A percentile compares a stretch with the other conserved stretches of the same genome.
Conservation (phyloP, 1,139 yeast species). For the Spencermartinsiella ligniputridi region DNA sequence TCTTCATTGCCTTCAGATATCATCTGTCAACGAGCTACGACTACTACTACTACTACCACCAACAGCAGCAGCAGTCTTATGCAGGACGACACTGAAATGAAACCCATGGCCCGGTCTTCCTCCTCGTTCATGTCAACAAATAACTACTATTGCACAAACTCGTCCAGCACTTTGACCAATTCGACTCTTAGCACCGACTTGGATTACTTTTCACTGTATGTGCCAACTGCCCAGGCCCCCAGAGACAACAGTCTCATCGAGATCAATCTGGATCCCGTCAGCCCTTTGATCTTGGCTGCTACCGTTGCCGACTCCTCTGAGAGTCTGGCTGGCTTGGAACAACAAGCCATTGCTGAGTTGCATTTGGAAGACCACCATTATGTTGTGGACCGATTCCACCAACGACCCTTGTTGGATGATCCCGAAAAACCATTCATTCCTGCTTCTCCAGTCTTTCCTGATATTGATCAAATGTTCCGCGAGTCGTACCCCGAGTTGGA, state of each 20-base stretch:
- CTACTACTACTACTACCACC: too few species aligned
- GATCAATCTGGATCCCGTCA: conserved; percentile 24
- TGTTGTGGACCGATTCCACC: conserved; percentile 25
- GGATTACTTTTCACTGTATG: neutral
- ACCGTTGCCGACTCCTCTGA: conserved; percentile 16
- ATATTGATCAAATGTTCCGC: conserved; percentile 22
- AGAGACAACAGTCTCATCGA: conserved; percentile 18
- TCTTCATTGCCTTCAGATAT: too few species aligned
- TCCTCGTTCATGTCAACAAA: neutral
- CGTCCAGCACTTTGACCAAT: neutral
- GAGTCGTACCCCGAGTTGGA: conserved; percentile 22
- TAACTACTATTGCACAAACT: neutral
- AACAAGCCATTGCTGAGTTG: conserved; percentile 19
- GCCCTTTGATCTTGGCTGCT: conserved; percentile 21
- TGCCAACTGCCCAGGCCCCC: conserved; percentile 16
- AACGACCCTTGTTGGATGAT: conserved; percentile 26
- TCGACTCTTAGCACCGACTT: neutral
- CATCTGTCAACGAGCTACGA: too few species aligned
- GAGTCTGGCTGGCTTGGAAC: conserved; percentile 20
- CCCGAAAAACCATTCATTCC: conserved; percentile 28
- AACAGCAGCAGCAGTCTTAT: too few species aligned
- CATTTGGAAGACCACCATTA: conserved; percentile 20
- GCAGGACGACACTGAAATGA: too few species aligned
- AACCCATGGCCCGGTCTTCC: too few species aligned
- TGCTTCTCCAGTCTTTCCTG: conserved; percentile 23